These are phyloP conservation scores for Rubroboletus pulcherrimus DNA, from an alignment of 768 basidiomycete genomes.

Conservation along the genomic window DNA sequence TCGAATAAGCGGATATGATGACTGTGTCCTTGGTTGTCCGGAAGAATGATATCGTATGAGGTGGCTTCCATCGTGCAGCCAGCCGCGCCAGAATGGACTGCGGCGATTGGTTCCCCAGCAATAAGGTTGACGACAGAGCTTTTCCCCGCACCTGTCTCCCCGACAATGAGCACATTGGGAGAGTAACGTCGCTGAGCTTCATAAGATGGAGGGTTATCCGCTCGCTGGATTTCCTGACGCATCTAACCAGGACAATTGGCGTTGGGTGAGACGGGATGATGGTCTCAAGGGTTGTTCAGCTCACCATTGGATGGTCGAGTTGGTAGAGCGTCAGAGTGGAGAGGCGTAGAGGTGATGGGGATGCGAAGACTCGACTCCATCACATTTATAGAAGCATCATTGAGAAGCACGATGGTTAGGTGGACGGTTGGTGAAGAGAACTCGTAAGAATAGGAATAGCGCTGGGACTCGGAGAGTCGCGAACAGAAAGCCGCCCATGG, in stretches of 20 bases:
- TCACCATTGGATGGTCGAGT: slow-evolving; percentile 8
- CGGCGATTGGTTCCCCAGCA: slow-evolving; percentile 24
- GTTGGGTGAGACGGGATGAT: not conserved
- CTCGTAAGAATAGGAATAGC: not conserved
- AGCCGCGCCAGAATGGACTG: slow-evolving; percentile 25
- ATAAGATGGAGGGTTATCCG: slow-evolving; percentile 21
- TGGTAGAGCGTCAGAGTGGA: slow-evolving; percentile 1
- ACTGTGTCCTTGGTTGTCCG: slow-evolving; percentile 11
- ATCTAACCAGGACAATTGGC: slow-evolving; percentile 6
- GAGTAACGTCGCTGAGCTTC: slow-evolving; percentile 14
- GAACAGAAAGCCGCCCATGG: slow-evolving; percentile 5
- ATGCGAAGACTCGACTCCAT: not conserved
- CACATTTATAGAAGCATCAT: slow-evolving; percentile 18
- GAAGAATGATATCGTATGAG: slow-evolving; percentile 25
- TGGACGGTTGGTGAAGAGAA: not conserved
- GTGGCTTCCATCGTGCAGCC: slow-evolving; percentile 36
- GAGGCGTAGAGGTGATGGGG: slow-evolving; percentile 3
- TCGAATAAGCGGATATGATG: slow-evolving; percentile 31
- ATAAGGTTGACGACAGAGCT: slow-evolving; percentile 43
- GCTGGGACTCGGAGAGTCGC: not conserved
- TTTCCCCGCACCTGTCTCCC: slow-evolving; percentile 33
- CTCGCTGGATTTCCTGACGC: slow-evolving; percentile 2
- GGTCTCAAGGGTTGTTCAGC: not conserved
- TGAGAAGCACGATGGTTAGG: not conserved
- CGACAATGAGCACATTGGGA: slow-evolving; percentile 39